Conservation (phyloP, 805 yeast genomes). For the Candida pini region DNA sequence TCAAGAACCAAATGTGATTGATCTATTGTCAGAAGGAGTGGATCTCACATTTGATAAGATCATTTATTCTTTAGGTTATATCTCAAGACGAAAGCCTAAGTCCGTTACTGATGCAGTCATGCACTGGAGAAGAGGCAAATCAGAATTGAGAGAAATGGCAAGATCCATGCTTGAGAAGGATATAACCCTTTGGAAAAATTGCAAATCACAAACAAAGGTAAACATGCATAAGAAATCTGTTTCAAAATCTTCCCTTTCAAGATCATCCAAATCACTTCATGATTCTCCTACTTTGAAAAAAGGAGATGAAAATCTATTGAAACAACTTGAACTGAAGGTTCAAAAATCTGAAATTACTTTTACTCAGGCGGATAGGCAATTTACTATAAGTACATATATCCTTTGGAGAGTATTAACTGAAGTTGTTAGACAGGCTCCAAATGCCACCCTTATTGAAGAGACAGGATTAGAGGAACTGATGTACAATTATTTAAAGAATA, state of each 20-base stretch:
- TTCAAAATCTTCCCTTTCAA: conserved; percentile 16
- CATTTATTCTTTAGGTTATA: conserved; percentile 80
- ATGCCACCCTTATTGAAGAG: conserved; percentile 69
- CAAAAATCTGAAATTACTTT: conserved; percentile 56
- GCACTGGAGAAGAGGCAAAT: conserved; percentile 95
- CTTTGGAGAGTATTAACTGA: conserved; percentile 89
- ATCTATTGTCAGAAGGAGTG: conserved; percentile 75
- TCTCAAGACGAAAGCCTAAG: conserved; percentile 84
- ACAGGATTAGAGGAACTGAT: conserved; percentile 88
- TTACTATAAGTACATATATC: conserved; percentile 80
- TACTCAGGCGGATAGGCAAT: conserved; percentile 80
- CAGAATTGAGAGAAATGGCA: conserved; percentile 73
- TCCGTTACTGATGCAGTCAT: conserved; percentile 96
- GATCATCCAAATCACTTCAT: conserved; percentile 11
- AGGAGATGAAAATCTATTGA: conserved; percentile 8
- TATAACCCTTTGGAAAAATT: conserved; percentile 20
- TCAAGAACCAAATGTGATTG: conserved; percentile 74
- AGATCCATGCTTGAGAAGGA: conserved; percentile 45
- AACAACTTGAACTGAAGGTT: conserved; percentile 22
- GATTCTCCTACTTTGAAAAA: conserved; percentile 8
- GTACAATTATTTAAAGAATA: conserved; percentile 79
- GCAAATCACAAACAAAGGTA: conserved; percentile 6
- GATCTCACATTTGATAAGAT: conserved; percentile 85
- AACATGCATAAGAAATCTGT: conserved; percentile 20
- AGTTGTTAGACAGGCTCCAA: conserved; percentile 81